Evolutionary conservation across 345 rosid species (phyloP), one percentile per base, ranked within the genome.

Genomic region (Eucalyptus cladocalyx): DNA sequence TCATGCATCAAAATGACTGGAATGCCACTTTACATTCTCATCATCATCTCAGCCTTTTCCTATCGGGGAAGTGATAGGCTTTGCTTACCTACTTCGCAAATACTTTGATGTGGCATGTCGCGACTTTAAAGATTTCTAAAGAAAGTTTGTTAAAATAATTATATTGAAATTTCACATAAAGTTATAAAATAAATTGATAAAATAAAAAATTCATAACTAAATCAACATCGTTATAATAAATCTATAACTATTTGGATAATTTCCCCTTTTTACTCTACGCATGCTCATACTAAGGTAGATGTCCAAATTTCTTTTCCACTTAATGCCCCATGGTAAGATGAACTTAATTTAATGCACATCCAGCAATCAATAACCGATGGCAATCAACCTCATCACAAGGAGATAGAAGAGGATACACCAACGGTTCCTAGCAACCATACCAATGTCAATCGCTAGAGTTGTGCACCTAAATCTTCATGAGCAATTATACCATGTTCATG

Each of bases 201-300:
- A 60, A 5, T 28, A 4, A 28, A 62, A 62, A 28, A 30, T 6
- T 62, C 26, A 19, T 9, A 3, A 62, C 0, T 12, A 2, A 28
- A 28, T 62, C 4, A 28, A 62, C 8, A 13, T 62, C 3, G 0
- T 0, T 28, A 62, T 30, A 28, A 62, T 62, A 62, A 28, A 60
- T 60, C 7, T 28, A 60, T 0, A 6, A 60, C 37, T 13, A 1
- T 15, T n/a, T 65, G 5, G 9, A 0, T 65, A 7, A 15, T 15
- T 65, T n/a, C 5, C 6, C 5, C 76, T 65, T 65, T 65, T 14
- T n/a, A 65, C 18, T 65, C 8, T n/a, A 14, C 3, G 0, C 6
- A 1, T 1, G 21, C 76, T 65, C 17, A 16, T n/a, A n/a, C 21
- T 17, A 65, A 65, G 17, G 6, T 65, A n/a, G 21, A n/a, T 34